Evolutionary conservation across 2,329 filamentous ascomycete species (phyloP).

Genomic region (Penicillium sp.): DNA sequence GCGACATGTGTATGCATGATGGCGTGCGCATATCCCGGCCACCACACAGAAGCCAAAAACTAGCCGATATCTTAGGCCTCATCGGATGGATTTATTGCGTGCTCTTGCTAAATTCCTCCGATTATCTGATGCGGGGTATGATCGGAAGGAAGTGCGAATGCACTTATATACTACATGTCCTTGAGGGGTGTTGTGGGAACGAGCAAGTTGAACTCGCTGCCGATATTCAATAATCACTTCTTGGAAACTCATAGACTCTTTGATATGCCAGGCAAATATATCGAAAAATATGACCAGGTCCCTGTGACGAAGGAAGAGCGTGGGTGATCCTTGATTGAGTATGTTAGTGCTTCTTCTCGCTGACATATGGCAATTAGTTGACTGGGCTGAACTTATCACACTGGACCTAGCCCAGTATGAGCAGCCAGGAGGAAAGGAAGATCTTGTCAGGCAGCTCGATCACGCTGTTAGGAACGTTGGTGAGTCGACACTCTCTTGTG

Average conservation of each 20-base stretch:
- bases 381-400: constrained; percentile 51
- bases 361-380: constrained; percentile 25
- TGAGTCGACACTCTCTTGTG: constrained; percentile 7
- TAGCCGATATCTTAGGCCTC: constrained; percentile 9
- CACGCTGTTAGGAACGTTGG: constrained; percentile 45
- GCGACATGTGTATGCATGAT: constrained; percentile 16
- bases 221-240: neutral
- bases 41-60: constrained; percentile 1
- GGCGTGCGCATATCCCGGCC: constrained; percentile 16
- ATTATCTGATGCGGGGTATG: constrained; percentile 1
- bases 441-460: constrained; percentile 47
- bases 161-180: neutral
- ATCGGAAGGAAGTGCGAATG: neutral
- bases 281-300: constrained; percentile 39
- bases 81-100: constrained; percentile 17
- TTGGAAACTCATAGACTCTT: neutral
- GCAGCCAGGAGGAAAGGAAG: constrained; percentile 47
- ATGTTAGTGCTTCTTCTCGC: constrained; percentile 3
- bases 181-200: neutral
- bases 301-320: constrained; percentile 41
- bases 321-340: constrained; percentile 5
- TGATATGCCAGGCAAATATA: constrained; percentile 22
- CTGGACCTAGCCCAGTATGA: constrained; percentile 50
- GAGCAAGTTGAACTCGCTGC: neutral
- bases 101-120: constrained; percentile 15